phyloP scores from a whole-genome alignment of 768 basidiomycete species.

The Roridomyces roridus region DNA sequence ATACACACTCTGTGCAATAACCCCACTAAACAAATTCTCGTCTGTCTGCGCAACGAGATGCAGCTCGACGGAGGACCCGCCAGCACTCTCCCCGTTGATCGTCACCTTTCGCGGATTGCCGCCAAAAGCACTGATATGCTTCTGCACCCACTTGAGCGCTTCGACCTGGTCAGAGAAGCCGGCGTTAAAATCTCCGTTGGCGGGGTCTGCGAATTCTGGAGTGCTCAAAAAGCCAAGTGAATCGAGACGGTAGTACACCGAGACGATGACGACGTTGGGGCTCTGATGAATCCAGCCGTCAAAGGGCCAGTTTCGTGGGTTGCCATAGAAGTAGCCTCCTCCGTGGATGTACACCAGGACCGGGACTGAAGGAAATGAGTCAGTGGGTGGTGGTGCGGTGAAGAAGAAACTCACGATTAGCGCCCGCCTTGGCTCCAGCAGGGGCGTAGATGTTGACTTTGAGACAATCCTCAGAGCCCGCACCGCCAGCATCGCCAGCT shows the following conservation, averaged over 20 bases:
- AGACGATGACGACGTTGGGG: conserved; percentile 67
- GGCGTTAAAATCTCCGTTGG: conserved; percentile 55
- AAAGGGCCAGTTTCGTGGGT: conserved; percentile 71
- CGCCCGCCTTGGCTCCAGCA: conserved; percentile 47
- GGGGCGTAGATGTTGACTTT: conserved; percentile 73
- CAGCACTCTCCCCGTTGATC: conserved; percentile 67
- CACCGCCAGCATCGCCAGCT: conserved; percentile 66
- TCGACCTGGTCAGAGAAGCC: conserved; percentile 66
- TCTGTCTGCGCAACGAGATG: conserved; percentile 55
- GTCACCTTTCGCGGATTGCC: conserved; percentile 64
- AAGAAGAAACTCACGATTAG: conserved; percentile 46
- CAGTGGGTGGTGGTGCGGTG: neutral
- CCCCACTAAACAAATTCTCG: conserved; percentile 52
- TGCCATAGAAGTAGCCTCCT: conserved; percentile 62
- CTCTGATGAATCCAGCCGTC: conserved; percentile 69
- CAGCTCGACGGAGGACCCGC: conserved; percentile 61
- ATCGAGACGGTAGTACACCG: conserved; percentile 69
- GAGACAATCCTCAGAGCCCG: conserved; percentile 70
- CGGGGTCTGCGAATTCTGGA: conserved; percentile 49
- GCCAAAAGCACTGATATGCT: conserved; percentile 66
- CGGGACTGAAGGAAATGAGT: conserved; percentile 38
- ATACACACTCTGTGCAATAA: conserved; percentile 69
- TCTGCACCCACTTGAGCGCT: conserved; percentile 68
- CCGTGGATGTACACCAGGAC: conserved; percentile 58
- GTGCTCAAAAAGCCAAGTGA: conserved; percentile 67